A percentile compares a stretch with the other conserved stretches of the same genome.
Conservation (phyloP, 2,329 filamentous ascomycete genomes). For the Simplicillium aogashimaense region DNA sequence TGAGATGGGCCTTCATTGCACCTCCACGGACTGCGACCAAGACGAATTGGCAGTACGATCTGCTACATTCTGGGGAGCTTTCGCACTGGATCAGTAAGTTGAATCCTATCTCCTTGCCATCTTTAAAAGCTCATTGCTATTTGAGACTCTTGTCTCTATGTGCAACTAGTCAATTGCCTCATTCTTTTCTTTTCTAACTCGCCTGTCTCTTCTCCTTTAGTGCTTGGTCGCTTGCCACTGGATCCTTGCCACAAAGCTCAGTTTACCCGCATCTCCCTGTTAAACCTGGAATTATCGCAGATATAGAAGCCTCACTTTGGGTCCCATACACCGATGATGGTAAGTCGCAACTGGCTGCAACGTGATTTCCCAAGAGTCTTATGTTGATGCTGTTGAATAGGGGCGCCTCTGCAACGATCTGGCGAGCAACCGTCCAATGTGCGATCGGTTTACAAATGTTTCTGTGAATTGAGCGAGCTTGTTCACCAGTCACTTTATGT, state of each 20-base stretch:
- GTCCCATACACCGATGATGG: constrained; percentile 49
- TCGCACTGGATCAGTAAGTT: constrained; percentile 54
- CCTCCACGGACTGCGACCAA: constrained; percentile 36
- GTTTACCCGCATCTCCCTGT: constrained; percentile 45
- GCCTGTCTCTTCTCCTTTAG: constrained; percentile 21
- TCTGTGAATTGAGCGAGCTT: constrained; percentile 64
- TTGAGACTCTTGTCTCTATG: background rate
- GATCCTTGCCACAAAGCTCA: constrained; percentile 50
- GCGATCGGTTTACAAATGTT: constrained; percentile 56
- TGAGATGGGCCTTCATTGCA: constrained; percentile 58
- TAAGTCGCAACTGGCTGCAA: constrained; percentile 20
- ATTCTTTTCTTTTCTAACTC: constrained; percentile 10
- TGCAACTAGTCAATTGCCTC: background rate
- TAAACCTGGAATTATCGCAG: constrained; percentile 49
- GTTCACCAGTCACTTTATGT: constrained; percentile 63
- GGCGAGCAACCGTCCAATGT: constrained; percentile 58
- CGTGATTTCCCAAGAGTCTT: too few species aligned
- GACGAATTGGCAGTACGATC: constrained; percentile 48
- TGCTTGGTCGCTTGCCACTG: constrained; percentile 56
- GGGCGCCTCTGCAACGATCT: constrained; percentile 41
- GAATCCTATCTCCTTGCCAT: background rate
- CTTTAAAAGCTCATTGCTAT: background rate
- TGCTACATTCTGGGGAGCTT: constrained; percentile 53
- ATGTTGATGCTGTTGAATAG: constrained; percentile 17
- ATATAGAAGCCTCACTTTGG: constrained; percentile 51